Percentiles rank a stretch among this genome's conserved stretches.
phyloP scores from a whole-genome alignment of 1,284 basidiomycete genomes.

The Ustilago esculenta region DNA sequence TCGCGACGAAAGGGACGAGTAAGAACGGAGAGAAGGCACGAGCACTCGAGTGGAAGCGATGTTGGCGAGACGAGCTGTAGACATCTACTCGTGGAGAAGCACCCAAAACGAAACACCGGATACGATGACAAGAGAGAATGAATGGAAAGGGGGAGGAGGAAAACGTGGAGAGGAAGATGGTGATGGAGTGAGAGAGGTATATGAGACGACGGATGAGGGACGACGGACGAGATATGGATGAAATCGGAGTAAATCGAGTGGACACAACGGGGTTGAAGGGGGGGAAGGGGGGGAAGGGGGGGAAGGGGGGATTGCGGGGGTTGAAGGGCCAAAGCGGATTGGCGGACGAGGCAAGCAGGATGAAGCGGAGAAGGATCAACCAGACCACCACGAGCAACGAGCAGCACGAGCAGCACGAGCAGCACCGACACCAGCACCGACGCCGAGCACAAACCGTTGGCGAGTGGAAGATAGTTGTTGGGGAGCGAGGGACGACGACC shows the following conservation, averaged over 20 bases:
- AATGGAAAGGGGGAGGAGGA: slow-evolving; percentile 1
- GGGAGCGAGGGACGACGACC: neutral
- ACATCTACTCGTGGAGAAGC: slow-evolving; percentile 37
- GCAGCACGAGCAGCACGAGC: too few relatives aligned
- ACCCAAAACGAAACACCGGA: too few relatives aligned
- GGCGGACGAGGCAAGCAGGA: slow-evolving; percentile 4
- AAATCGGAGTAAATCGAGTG: neutral
- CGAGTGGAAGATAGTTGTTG: slow-evolving; percentile 5
- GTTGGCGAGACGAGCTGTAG: slow-evolving; percentile 33
- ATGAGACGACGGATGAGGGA: too few relatives aligned
- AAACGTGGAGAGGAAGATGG: too few relatives aligned
- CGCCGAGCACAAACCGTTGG: neutral
- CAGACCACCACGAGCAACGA: neutral
- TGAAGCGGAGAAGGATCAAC: slow-evolving; percentile 1
- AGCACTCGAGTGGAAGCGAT: slow-evolving; percentile 37
- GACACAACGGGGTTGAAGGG: neutral
- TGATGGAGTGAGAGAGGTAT: too few relatives aligned
- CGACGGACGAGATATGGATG: too few relatives aligned
- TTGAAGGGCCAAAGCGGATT: slow-evolving; percentile 21
- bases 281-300: too few relatives aligned
- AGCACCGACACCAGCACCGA: neutral
- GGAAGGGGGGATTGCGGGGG: slow-evolving; percentile 15
- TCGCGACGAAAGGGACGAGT: slow-evolving; percentile 33
- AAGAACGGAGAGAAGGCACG: slow-evolving; percentile 24
- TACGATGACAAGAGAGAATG: too few relatives aligned